These are phyloP conservation scores for Akanthomyces muscarius DNA, from an alignment of 2,329 filamentous ascomycete species.

Conservation along the genomic window DNA sequence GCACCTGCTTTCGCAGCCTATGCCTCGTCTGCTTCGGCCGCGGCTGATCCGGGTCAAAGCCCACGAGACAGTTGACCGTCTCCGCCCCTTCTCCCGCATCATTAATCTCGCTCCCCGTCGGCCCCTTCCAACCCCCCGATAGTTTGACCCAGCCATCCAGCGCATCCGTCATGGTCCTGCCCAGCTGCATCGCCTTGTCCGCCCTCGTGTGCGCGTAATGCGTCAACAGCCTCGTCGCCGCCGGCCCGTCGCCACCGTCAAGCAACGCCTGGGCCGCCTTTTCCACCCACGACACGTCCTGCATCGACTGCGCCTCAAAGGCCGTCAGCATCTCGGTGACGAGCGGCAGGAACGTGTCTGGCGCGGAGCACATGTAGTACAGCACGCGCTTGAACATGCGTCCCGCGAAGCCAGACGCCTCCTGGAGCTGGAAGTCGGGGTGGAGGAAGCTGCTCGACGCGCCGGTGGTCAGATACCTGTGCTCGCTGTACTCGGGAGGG, in stretches of 20 bases:
- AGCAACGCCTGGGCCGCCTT: conserved; percentile 22
- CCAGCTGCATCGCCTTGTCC: conserved; percentile 23
- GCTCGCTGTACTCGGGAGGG: conserved; percentile 26
- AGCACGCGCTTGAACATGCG: conserved; percentile 28
- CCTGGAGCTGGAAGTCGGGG: conserved; percentile 26
- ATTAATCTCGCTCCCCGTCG: conserved; percentile 30
- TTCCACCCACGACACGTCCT: conserved; percentile 24
- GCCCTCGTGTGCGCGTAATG: conserved; percentile 25
- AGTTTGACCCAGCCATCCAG: conserved; percentile 27
- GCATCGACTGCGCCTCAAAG: conserved; percentile 24
- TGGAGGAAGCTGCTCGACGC: conserved; percentile 26
- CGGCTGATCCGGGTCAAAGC: conserved; percentile 27
- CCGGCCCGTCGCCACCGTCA: conserved; percentile 19
- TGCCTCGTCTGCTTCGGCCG: background rate
- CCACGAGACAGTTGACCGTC: conserved; percentile 34
- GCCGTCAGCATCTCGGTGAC: conserved; percentile 25
- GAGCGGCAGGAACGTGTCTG: conserved; percentile 22
- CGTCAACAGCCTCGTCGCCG: conserved; percentile 23
- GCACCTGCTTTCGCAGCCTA: background rate
- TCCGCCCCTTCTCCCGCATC: conserved; percentile 30
- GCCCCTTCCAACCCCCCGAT: conserved; percentile 23
- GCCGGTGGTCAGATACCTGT: conserved; percentile 27
- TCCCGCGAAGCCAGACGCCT: conserved; percentile 26
- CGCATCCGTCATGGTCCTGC: conserved; percentile 21
- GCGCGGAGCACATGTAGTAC: conserved; percentile 28